These are phyloP conservation scores for Pichia sp. DNA, from an alignment of 1,139 yeast genomes.

Conservation along the genomic window DNA sequence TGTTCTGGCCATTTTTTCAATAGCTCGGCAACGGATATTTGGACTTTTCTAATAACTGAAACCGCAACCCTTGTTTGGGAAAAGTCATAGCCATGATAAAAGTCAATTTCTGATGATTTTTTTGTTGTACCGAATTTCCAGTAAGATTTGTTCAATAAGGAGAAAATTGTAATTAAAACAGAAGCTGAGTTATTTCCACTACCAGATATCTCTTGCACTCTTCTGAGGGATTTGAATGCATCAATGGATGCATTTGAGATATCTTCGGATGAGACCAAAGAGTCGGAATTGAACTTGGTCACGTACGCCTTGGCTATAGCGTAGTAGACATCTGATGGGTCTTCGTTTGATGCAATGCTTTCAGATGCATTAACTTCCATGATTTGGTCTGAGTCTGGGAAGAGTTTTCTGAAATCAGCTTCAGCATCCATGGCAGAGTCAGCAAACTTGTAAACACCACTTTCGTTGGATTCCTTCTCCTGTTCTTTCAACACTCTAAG, in stretches of 20 bases:
- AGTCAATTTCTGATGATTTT: constrained; percentile 25
- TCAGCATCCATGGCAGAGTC: constrained; percentile 64
- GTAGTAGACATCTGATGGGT: constrained; percentile 35
- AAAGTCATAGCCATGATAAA: constrained; percentile 59
- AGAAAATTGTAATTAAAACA: constrained; percentile 41
- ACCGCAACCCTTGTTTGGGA: constrained; percentile 61
- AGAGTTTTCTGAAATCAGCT: constrained; percentile 65
- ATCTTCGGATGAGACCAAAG: constrained; percentile 26
- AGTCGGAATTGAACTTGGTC: constrained; percentile 28
- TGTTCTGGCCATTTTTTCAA: constrained; percentile 90
- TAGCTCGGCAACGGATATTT: constrained; percentile 44
- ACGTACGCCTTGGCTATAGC: constrained; percentile 37
- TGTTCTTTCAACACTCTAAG: constrained; percentile 62
- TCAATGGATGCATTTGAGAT: constrained; percentile 40
- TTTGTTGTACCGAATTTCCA: constrained; percentile 18
- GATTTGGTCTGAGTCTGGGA: constrained; percentile 83
- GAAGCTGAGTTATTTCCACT: constrained; percentile 34
- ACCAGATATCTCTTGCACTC: constrained; percentile 27
- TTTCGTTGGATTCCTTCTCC: constrained; percentile 55
- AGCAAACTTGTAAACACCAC: constrained; percentile 59
- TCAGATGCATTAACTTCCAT: constrained; percentile 36
- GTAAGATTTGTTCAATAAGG: constrained; percentile 30
- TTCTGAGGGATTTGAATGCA: constrained; percentile 29
- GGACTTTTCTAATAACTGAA: constrained; percentile 45
- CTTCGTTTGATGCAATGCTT: constrained; percentile 12